A percentile compares a stretch with the other conserved stretches of the same genome.
These are phyloP conservation scores for Curvularia hawaiiensis DNA, from an alignment of 2,329 filamentous ascomycete species.

Conservation along the genomic window DNA sequence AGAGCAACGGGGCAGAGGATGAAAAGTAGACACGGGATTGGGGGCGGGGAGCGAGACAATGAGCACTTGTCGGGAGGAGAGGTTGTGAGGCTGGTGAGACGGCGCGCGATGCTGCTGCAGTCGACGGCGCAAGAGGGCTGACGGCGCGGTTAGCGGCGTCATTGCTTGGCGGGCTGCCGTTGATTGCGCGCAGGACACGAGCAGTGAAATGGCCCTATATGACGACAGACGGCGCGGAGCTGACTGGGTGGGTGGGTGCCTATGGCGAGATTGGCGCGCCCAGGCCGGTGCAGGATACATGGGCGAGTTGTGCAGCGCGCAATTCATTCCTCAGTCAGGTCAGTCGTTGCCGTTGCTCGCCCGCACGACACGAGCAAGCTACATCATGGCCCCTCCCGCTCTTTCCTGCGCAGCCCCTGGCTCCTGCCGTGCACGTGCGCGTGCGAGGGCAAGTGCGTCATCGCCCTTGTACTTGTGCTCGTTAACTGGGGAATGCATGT, in stretches of 20 bases:
- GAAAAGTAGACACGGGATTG: constrained; percentile 18
- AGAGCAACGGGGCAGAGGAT: constrained; percentile 10
- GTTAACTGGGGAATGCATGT: no score
- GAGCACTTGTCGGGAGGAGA: constrained; percentile 12
- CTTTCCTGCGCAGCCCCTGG: constrained; percentile 1
- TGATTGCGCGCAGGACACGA: constrained; percentile 9
- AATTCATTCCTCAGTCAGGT: constrained; percentile 19
- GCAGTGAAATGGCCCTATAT: constrained; percentile 17
- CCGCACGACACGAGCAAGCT: background rate
- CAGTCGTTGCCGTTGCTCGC: background rate
- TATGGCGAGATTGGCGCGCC: background rate
- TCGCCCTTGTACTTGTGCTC: background rate
- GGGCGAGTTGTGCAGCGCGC: constrained; percentile 16
- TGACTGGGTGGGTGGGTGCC: constrained; percentile 20
- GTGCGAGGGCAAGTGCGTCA: constrained; percentile 9
- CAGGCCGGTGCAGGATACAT: constrained; percentile 13
- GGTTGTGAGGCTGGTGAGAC: constrained; percentile 29
- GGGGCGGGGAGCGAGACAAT: constrained; percentile 9
- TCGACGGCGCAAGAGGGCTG: constrained; percentile 14
- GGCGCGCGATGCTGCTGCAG: constrained; percentile 12
- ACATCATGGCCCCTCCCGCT: constrained; percentile 25
- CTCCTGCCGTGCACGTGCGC: constrained; percentile 20
- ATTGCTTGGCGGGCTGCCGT: constrained; percentile 18
- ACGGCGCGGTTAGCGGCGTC: constrained; percentile 19
- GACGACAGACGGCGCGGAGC: constrained; percentile 20